Evolutionary conservation across 2,329 filamentous ascomycete genomes (phyloP).

Genomic region (Fusarium proliferatum): DNA sequence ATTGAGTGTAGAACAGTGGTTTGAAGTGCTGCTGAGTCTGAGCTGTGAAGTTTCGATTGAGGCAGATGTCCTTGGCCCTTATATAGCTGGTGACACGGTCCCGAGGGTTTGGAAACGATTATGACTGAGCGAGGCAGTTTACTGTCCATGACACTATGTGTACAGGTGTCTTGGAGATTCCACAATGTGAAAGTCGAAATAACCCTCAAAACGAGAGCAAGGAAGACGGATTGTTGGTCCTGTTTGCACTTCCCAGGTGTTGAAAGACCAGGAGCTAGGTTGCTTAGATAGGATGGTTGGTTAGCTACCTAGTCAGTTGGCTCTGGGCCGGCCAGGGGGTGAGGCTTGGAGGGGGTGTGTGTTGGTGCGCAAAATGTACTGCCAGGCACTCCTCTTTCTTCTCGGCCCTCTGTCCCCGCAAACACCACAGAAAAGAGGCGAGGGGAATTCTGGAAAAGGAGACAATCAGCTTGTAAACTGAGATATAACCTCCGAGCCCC

Average conservation of each 20-base stretch:
- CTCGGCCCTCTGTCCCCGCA: slow-evolving; percentile 41
- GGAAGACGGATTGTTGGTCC: slow-evolving; percentile 43
- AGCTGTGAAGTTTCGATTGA: slow-evolving; percentile 32
- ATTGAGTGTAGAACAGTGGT: slow-evolving; percentile 6
- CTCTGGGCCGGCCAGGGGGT: slow-evolving; percentile 40
- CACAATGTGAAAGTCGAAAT: slow-evolving; percentile 46
- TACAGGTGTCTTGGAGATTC: slow-evolving; percentile 41
- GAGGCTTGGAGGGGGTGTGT: slow-evolving; percentile 41
- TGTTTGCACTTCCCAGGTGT: slow-evolving; percentile 36
- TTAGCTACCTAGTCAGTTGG: slow-evolving; percentile 40
- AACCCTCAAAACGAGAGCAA: slow-evolving; percentile 41
- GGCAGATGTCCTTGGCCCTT: slow-evolving; percentile 36
- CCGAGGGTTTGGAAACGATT: slow-evolving; percentile 41
- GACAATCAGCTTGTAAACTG: slow-evolving; percentile 35
- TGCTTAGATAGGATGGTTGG: slow-evolving; percentile 43
- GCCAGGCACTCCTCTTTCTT: slow-evolving; percentile 39
- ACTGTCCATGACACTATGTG: slow-evolving; percentile 44
- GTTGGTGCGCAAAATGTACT: slow-evolving; percentile 40
- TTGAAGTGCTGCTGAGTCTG: slow-evolving; percentile 31
- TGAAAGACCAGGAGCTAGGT: slow-evolving; percentile 38
- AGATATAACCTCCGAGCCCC: slow-evolving; percentile 43
- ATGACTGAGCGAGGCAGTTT: slow-evolving; percentile 43
- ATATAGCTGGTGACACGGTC: slow-evolving; percentile 46
- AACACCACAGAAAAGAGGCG: slow-evolving; percentile 38
- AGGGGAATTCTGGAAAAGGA: slow-evolving; percentile 30